These are phyloP conservation scores for Gossypium ekmanianum DNA, from an alignment of 345 rosid genomes.

Conservation along the genomic window DNA sequence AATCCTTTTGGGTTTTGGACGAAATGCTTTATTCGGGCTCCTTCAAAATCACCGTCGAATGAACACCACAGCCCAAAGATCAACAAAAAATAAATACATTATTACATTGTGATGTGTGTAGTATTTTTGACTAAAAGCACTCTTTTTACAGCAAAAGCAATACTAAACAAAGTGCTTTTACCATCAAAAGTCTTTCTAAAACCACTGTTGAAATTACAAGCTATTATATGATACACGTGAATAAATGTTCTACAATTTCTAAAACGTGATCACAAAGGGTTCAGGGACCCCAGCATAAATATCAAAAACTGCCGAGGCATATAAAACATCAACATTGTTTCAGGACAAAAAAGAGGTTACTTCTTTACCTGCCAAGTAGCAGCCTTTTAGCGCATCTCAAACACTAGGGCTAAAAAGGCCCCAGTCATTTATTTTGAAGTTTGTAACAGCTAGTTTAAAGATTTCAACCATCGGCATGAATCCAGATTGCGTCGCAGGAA, in stretches of 20 bases:
- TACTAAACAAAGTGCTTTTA: too few species aligned
- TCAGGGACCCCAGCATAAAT: not conserved
- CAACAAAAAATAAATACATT: not conserved
- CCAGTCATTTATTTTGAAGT: conserved; percentile 73
- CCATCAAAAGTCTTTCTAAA: too few species aligned
- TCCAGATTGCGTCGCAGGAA: conserved; percentile 58
- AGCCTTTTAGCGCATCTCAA: conserved; percentile 10
- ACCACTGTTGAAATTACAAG: not conserved
- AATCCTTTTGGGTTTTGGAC: not conserved
- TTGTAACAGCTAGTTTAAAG: conserved; percentile 59
- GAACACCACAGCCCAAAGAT: not conserved
- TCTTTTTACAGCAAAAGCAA: too few species aligned
- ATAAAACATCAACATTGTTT: not conserved
- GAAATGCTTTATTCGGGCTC: not conserved
- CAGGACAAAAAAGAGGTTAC: not conserved
- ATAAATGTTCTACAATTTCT: not conserved
- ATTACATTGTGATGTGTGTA: too few species aligned
- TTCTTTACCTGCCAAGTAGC: not conserved
- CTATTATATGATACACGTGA: not conserved
- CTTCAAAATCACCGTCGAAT: not conserved
- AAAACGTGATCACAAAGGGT: not conserved
- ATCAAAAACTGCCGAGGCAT: not conserved
- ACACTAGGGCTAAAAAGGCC: conserved; percentile 51
- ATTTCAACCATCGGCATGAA: conserved; percentile 58
- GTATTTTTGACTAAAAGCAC: too few species aligned